Evolutionary conservation across 805 yeast species (phyloP).

Genomic region (Tetrapisispora phaffii): DNA sequence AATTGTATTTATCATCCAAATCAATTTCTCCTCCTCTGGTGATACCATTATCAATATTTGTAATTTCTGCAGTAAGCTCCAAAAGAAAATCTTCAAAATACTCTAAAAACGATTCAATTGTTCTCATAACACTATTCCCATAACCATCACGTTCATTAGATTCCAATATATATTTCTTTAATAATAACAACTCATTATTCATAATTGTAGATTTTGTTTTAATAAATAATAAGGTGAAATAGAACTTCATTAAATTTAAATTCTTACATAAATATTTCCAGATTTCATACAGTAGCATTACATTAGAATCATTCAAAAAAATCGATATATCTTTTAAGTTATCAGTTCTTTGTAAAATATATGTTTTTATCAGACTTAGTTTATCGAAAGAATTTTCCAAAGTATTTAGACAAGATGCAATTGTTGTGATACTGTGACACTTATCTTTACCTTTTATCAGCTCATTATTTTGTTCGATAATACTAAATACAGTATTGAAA

Average conservation of each 20-base stretch:
- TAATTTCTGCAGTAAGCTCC: neutral
- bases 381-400: neutral
- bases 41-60: neutral
- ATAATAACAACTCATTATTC: neutral
- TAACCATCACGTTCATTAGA: neutral
- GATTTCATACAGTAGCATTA: neutral
- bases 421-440: neutral
- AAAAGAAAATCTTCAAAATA: neutral
- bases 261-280: constrained; percentile 1
- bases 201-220: neutral
- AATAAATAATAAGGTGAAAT: neutral
- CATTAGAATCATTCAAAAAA: neutral
- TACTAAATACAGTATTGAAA: neutral
- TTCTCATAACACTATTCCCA: neutral
- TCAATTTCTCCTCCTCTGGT: neutral
- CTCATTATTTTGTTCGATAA: neutral
- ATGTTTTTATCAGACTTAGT: neutral
- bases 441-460: neutral
- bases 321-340: neutral
- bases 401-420: neutral
- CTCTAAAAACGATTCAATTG: neutral
- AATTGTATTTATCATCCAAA: neutral
- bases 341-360: neutral
- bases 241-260: neutral
- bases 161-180: neutral